Conservation (phyloP, 2,329 filamentous ascomycete species). For the Sporothrix inflata region DNA sequence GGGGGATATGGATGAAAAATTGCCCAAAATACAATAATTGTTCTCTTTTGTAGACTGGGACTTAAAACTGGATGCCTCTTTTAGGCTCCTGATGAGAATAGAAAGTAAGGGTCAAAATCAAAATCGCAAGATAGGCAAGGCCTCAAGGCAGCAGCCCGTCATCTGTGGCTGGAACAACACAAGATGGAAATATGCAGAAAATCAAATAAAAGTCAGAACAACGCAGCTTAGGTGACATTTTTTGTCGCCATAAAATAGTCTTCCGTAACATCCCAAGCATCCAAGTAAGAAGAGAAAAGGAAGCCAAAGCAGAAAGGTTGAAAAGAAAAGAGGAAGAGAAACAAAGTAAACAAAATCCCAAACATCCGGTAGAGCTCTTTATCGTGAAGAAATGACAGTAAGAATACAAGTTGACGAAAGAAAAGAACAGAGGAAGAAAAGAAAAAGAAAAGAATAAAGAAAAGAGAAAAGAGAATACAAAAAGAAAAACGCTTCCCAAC, state of each 20-base stretch:
- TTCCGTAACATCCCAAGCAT: conserved; percentile 2
- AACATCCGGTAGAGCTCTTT: background rate
- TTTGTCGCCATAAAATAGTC: background rate
- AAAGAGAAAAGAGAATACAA: background rate
- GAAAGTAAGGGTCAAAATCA: background rate
- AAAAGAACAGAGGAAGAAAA: background rate
- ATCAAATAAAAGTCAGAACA: background rate
- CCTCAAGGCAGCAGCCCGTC: background rate
- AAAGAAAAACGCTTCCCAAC: background rate
- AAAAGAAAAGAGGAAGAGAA: too few species aligned
- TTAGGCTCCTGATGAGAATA: background rate
- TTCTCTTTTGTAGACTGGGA: background rate
- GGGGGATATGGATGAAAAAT: background rate
- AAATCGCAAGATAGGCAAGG: background rate
- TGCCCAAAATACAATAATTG: background rate
- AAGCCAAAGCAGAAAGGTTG: background rate
- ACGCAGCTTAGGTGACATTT: too few species aligned
- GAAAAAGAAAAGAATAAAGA: too few species aligned
- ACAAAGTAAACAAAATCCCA: background rate
- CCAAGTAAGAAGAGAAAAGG: background rate
- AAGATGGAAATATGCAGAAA: background rate
- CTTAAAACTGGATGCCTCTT: background rate
- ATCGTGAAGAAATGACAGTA: conserved; percentile 16
- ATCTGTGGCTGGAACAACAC: conserved; percentile 2
- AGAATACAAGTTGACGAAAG: background rate